Evolutionary conservation across 345 rosid genomes (phyloP).

Genomic region (Eucalyptus pumila): DNA sequence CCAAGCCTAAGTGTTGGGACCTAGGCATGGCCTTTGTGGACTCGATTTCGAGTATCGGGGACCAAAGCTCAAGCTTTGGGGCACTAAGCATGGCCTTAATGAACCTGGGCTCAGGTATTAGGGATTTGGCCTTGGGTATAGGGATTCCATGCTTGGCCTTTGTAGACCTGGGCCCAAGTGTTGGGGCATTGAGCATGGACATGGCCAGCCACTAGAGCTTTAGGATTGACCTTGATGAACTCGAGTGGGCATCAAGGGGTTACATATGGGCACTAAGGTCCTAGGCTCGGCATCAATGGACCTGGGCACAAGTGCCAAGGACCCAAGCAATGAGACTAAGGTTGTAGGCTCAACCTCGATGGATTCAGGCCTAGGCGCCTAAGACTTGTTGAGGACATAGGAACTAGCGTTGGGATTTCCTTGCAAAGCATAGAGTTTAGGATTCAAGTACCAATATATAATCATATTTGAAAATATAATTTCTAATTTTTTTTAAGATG

Average conservation of each 20-base stretch:
- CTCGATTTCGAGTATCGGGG: fast-evolving
- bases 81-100: neutral
- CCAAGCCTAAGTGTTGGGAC: neutral
- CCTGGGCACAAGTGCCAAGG: fast-evolving
- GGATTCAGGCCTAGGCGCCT: neutral
- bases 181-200: fast-evolving
- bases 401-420: neutral
- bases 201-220: fast-evolving
- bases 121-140: neutral
- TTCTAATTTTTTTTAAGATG: too few relatives aligned
- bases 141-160: neutral
- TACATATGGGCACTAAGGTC: neutral
- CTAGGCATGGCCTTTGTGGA: fast-evolving
- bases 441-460: fast-evolving
- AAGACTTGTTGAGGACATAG: neutral
- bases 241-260: neutral
- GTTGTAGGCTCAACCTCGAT: neutral
- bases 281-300: neutral
- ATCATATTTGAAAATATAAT: too few relatives aligned
- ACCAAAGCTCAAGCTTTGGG: neutral
- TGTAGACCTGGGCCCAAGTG: neutral
- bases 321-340: neutral
- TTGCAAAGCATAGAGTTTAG: neutral
- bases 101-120: neutral
- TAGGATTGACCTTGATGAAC: neutral